These are phyloP conservation scores for Hypoxylon rubiginosum DNA, from an alignment of 2,329 filamentous ascomycete species.

Conservation along the genomic window DNA sequence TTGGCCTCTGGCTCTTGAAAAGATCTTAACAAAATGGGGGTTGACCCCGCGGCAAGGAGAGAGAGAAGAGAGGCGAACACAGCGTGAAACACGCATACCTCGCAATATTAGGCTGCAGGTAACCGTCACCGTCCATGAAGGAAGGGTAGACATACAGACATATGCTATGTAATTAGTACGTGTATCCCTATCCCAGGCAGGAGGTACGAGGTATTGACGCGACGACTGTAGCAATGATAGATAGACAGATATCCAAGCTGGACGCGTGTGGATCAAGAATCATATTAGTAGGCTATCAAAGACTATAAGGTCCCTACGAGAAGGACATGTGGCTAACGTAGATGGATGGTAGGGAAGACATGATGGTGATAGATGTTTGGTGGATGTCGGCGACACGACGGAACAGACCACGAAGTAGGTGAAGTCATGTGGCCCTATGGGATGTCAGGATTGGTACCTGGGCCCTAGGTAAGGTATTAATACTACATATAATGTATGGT, in stretches of 20 bases:
- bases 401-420: conserved; percentile 33
- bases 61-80: conserved; percentile 33
- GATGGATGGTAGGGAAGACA: conserved; percentile 27
- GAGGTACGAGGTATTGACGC: conserved; percentile 27
- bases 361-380: conserved; percentile 29
- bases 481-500: no score
- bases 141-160: conserved; percentile 23
- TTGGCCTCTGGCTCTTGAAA: conserved; percentile 19
- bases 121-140: conserved; percentile 41
- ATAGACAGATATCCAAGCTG: conserved; percentile 26
- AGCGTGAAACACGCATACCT: conserved; percentile 45
- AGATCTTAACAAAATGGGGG: conserved; percentile 31
- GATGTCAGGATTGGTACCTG: conserved; percentile 22
- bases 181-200: background rate
- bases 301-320: conserved; percentile 29
- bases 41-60: conserved; percentile 23
- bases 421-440: conserved; percentile 37
- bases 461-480: no score
- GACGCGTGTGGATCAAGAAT: conserved; percentile 23
- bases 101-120: conserved; percentile 43
- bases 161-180: conserved; percentile 33
- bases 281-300: conserved; percentile 29
- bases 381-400: conserved; percentile 29
- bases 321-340: conserved; percentile 33
- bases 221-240: conserved; percentile 37